A percentile compares a stretch with the other conserved stretches of the same genome.
These are phyloP conservation scores for Bromus sterilis DNA, from an alignment of 176 grass and related monocot species.

Conservation along the genomic window DNA sequence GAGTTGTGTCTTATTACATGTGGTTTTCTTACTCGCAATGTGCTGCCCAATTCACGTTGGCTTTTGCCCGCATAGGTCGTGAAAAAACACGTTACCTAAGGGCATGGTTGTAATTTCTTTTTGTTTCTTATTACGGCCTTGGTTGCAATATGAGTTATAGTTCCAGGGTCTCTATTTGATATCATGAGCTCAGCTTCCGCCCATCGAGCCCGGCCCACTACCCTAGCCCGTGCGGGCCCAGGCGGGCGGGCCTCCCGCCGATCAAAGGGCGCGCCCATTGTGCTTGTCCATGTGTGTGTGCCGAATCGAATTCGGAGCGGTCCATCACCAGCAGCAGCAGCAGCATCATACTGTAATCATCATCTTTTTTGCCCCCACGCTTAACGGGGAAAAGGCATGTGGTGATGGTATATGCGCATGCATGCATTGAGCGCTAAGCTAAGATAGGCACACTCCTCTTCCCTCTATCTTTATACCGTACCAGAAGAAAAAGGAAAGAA, in stretches of 20 bases:
- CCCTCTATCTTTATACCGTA: background rate
- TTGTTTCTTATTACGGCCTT: background rate
- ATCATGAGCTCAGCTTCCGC: background rate
- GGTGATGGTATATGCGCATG: background rate
- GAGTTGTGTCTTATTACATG: no score
- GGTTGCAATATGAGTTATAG: no score
- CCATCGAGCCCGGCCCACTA: background rate
- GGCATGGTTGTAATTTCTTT: background rate
- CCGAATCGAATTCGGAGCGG: constrained; percentile 23
- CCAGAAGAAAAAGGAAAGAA: background rate
- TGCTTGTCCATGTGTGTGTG: constrained; percentile 33
- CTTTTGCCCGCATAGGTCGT: no score
- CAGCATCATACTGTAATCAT: constrained; percentile 46
- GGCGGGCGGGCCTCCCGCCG: background rate
- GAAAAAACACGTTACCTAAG: no score
- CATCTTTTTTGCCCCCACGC: background rate
- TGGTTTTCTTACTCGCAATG: background rate
- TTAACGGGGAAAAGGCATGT: background rate
- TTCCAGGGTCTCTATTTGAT: background rate
- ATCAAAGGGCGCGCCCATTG: background rate
- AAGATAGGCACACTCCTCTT: background rate
- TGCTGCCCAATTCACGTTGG: background rate
- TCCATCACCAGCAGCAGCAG: background rate
- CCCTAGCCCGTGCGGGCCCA: background rate
- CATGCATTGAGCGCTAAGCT: background rate